These are phyloP conservation scores for Kodamaea restingae DNA, from an alignment of 805 yeast species.

Conservation along the genomic window DNA sequence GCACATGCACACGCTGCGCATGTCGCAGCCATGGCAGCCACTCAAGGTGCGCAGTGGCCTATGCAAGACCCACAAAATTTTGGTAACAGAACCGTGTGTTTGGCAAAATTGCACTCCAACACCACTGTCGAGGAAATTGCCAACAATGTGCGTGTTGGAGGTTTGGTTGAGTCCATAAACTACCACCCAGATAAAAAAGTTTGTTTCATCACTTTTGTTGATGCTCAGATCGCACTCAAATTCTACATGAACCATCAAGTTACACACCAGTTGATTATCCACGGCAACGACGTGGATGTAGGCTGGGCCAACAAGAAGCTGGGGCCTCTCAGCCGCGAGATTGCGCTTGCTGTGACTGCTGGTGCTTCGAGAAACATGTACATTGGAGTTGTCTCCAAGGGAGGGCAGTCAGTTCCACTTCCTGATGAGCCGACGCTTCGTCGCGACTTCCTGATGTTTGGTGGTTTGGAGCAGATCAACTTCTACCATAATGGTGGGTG, in stretches of 20 bases:
- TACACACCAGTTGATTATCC: conserved; percentile 55
- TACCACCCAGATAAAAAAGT: conserved; percentile 48
- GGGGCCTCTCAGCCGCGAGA: conserved; percentile 55
- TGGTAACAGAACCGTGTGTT: conserved; percentile 65
- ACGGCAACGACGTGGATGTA: conserved; percentile 57
- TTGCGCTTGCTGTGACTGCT: conserved; percentile 60
- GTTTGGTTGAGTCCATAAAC: conserved; percentile 60
- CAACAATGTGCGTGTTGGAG: conserved; percentile 69
- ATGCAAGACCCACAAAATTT: conserved; percentile 20
- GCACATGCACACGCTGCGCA: conserved; percentile 8
- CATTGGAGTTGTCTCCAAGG: conserved; percentile 51
- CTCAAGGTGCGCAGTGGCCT: conserved; percentile 5
- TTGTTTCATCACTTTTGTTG: conserved; percentile 69
- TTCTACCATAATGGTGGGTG: conserved; percentile 65
- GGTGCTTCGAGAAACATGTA: conserved; percentile 79
- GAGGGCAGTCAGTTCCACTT: conserved; percentile 13
- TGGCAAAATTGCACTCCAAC: conserved; percentile 62
- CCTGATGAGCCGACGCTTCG: conserved; percentile 48
- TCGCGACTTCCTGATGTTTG: conserved; percentile 58
- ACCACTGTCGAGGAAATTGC: conserved; percentile 72
- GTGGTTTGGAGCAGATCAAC: conserved; percentile 74
- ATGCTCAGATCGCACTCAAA: conserved; percentile 60
- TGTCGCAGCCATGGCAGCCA: conserved; percentile 3
- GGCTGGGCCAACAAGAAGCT: conserved; percentile 71
- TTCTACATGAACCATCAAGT: conserved; percentile 58